Percentiles rank a stretch among this genome's conserved stretches.
Conservation (phyloP, 2,329 filamentous ascomycete genomes). For the Emergomyces pasteurianus region DNA sequence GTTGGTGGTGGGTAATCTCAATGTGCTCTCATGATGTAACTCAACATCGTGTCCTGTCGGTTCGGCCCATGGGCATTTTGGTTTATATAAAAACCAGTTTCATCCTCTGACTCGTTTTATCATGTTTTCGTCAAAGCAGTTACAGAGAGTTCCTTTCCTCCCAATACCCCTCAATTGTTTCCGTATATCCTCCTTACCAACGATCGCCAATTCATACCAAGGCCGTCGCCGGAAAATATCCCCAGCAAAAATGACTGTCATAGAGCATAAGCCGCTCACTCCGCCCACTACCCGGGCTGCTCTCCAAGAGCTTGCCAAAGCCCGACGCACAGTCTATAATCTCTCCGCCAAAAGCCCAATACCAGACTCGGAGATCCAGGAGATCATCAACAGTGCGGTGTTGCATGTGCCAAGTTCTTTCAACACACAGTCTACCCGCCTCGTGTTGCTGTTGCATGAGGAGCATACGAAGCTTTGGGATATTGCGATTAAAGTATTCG, state of each 20-base stretch:
- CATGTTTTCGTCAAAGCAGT: neutral
- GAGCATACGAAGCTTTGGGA: conserved; percentile 88
- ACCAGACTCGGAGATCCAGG: conserved; percentile 25
- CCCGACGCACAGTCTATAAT: conserved; percentile 26
- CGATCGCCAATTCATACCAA: neutral
- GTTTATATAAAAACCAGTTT: neutral
- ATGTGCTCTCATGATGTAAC: neutral
- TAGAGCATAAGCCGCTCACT: neutral
- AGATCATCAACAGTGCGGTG: conserved; percentile 39
- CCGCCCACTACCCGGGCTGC: conserved; percentile 8
- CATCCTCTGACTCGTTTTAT: neutral
- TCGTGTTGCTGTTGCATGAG: conserved; percentile 64
- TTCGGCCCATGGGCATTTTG: neutral
- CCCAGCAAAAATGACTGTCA: neutral
- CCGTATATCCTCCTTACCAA: neutral
- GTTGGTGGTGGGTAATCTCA: neutral
- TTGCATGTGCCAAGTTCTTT: conserved; percentile 66
- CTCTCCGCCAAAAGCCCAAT: conserved; percentile 25
- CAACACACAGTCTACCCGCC: conserved; percentile 76
- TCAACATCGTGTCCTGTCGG: neutral
- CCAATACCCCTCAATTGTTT: neutral
- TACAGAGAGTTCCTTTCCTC: neutral
- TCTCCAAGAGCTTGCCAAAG: conserved; percentile 22
- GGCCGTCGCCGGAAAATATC: neutral
- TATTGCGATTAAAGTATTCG: conserved; percentile 49